A percentile compares a stretch with the other conserved stretches of the same genome.
Conservation (phyloP, 2,329 filamentous ascomycete species). For the Neopestalotiopsis sp. region DNA sequence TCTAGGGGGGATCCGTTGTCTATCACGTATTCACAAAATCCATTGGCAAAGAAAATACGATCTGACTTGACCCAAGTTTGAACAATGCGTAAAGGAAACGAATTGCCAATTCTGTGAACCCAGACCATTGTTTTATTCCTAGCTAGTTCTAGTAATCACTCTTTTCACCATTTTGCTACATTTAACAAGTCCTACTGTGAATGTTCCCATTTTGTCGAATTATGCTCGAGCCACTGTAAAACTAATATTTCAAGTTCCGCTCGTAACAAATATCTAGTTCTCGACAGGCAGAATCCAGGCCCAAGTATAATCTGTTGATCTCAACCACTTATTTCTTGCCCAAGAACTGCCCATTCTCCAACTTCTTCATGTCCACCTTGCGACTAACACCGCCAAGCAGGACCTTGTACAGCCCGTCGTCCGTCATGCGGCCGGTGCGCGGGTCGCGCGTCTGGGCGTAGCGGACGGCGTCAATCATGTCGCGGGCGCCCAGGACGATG, state of each 20-base stretch:
- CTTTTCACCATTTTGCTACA: neutral
- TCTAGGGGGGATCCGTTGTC: too few relatives aligned
- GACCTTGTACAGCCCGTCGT: constrained; percentile 2
- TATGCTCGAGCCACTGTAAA: neutral
- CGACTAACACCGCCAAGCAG: neutral
- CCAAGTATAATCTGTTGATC: neutral
- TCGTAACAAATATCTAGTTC: too few relatives aligned
- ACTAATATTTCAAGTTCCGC: too few relatives aligned
- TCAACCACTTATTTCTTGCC: neutral
- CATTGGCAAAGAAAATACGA: too few relatives aligned
- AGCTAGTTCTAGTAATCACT: neutral
- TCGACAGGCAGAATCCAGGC: too few relatives aligned
- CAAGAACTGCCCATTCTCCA: neutral
- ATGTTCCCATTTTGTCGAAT: neutral
- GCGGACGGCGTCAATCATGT: constrained; percentile 87
- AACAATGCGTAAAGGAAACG: too few relatives aligned
- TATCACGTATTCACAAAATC: too few relatives aligned
- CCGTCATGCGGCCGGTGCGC: neutral
- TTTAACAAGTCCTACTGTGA: neutral
- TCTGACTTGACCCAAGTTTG: too few relatives aligned
- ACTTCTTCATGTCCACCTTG: constrained; percentile 4
- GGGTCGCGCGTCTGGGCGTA: constrained; percentile 6
- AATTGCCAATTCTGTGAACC: too few relatives aligned
- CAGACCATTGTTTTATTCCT: neutral
- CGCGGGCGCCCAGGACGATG: constrained; percentile 64